phyloP scores from a whole-genome alignment of 192 early-diverging fungal species.

The Backusella tarrabulga region DNA sequence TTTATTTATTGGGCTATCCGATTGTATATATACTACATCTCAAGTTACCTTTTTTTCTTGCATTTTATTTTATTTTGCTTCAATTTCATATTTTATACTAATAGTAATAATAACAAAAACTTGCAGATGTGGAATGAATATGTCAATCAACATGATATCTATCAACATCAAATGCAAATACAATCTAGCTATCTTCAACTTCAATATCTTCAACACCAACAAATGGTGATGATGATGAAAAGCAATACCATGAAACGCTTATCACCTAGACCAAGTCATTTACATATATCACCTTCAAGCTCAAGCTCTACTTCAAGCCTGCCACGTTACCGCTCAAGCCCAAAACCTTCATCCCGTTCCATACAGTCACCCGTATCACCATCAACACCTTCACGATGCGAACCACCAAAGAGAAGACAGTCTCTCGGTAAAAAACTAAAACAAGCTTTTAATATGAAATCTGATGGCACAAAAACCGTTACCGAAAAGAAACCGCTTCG shows the following conservation, averaged over 20 bases:
- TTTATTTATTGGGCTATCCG: background rate
- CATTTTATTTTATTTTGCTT: background rate
- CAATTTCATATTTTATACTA: background rate
- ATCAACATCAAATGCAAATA: conserved; percentile 8
- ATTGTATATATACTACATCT: background rate
- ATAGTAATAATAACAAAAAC: background rate
- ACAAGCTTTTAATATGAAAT: conserved; percentile 4
- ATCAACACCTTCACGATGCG: background rate
- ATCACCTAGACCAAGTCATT: background rate
- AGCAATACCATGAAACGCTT: background rate
- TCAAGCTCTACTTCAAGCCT: conserved; percentile 3
- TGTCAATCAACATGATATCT: background rate
- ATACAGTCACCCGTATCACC: background rate
- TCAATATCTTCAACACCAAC: conserved; percentile 9
- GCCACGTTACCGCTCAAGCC: background rate
- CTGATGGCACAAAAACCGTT: background rate
- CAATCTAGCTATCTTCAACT: conserved; percentile 12
- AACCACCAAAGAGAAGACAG: conserved; percentile 16
- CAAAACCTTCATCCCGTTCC: background rate
- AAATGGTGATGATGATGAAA: conserved; percentile 17
- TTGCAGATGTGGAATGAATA: conserved; percentile 10
- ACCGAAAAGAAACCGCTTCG: conserved; percentile 1
- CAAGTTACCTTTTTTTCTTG: background rate
- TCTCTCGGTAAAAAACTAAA: conserved; percentile 12
- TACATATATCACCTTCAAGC: background rate